Evolutionary conservation across 148 eudicot species (phyloP), one percentile per base, ranked within the genome.

Genomic region (Euryodendron excelsum): DNA sequence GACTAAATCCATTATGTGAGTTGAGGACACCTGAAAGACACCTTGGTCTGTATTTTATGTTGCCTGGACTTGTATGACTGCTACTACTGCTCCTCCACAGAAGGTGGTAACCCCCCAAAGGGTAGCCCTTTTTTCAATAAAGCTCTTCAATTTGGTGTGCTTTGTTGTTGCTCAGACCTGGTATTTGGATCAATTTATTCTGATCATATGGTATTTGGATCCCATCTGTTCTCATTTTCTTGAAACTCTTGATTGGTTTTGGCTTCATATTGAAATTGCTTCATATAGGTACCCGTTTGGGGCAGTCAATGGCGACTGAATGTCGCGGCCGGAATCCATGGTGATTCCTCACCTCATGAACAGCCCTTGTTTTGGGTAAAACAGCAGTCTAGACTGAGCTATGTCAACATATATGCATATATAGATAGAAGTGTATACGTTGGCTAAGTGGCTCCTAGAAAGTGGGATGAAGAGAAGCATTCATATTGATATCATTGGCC

Each of bases 21-120:
- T 1, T n/a, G 21, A 67, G 58, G 71, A 53, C 41, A 23, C 30
- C 41, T 23, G 15, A 37, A 64, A 63, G 56, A 66, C 79, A 23
- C 50, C 23, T 31, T 28, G 73, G 63, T 23, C 72, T 80, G 72
- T 74, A 74, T 39, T 64, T 65, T 74, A 65, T 80, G 82, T 55
- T 74, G 30, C 65, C 55, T 25, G 21, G 1, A 27, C 56, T 64
- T 66, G 25, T 33, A 72, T 11, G 17, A 60, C 71, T 58, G 37
- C 65, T 53, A 25, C 64, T 53, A 7, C 67, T 47, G 47, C 34
- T 45, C 36, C 52, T 50, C n/a, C n/a, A n/a, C 33, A 17, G 62
- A 45, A n/a, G 76, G 34, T 31, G 61, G 71, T 48, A 70, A 33
- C 18, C 48, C 72, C 47, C 25, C 23, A 21, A 45, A 50, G 52